Conservation (phyloP, 108 stramenopile species). For the Nitzschia inconspicua region DNA sequence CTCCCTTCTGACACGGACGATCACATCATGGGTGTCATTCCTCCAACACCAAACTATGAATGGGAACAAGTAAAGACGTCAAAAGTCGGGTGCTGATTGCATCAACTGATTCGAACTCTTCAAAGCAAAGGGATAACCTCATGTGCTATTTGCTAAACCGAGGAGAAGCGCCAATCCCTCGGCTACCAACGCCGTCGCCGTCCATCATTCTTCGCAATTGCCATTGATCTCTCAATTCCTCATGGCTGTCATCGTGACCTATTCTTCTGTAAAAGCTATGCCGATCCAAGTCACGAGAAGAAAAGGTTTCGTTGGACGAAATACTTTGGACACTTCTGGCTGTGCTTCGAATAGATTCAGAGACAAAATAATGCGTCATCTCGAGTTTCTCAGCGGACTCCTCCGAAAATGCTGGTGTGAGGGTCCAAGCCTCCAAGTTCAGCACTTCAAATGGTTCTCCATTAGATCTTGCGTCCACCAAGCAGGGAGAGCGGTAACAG, state of each 20-base stretch:
- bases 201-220: constrained; percentile 46
- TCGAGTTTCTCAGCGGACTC: constrained; percentile 63
- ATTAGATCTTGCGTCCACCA: constrained; percentile 26
- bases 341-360: constrained; percentile 24
- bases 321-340: constrained; percentile 7
- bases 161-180: constrained; percentile 8
- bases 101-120: not conserved
- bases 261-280: constrained; percentile 41
- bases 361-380: constrained; percentile 67
- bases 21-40: too few relatives aligned
- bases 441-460: constrained; percentile 64
- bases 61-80: not conserved
- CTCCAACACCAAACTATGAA: too few relatives aligned
- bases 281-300: constrained; percentile 25
- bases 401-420: constrained; percentile 63
- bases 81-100: not conserved
- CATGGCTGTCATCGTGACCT: constrained; percentile 32
- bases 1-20: too few relatives aligned
- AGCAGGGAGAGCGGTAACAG: constrained; percentile 60
- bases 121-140: not conserved
- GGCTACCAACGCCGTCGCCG: not conserved
- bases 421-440: constrained; percentile 78
- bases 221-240: constrained; percentile 36
- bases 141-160: constrained; percentile 6
- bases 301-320: constrained; percentile 9